Evolutionary conservation across 331 rosid species (phyloP), one percentile per base, ranked within the genome.

Genomic region (Cydonia oblonga): DNA sequence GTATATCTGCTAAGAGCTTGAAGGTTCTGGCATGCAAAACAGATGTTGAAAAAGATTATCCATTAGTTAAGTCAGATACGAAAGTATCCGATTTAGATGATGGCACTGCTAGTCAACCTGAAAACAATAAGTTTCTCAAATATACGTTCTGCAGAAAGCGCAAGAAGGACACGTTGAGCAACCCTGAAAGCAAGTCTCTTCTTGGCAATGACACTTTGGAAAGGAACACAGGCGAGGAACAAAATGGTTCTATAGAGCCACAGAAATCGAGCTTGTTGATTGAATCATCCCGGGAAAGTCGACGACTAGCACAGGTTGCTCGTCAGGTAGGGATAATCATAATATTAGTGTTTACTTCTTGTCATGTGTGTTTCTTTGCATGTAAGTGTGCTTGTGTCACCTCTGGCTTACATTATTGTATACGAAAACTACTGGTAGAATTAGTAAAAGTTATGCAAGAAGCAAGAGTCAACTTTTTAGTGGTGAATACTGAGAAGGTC

Each of bases 71-170:
- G 38, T 46, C 66, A 74, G 83, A 70, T 63, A 40, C 71, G 15
- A 86, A 87, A 84, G 69, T 33, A 68, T 82, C 86, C 63, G 70
- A 84, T 67, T 51, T 58, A 72, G 81, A 77, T 33, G 87, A 76
- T 52, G 86, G 79, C 76, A 78, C 77, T 75, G 78, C 86, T 60
- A 69, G 76, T 76, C 86, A 75, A 74, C 60, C 83, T 6, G 70
- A 42, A 56, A 81, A 82, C 79, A 87, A 80, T 70, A 86, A 79
- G 83, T 74, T 87, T 78, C 86, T 91, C 57, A 87, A 86, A 81
- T 91, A 85, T 79, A 91, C 97, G 28, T 91, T 91, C 85, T 80
- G 68, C 68, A 89, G 97, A 81, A 91, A 89, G 77, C 91, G 88
- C 64, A 91, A 89, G 91, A 91, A 77, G 83, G 96, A 83, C 66